Evolutionary conservation across 164 flowering plant species (phyloP), one percentile per base, ranked within the genome.

Genomic region (Vitis cinerea): DNA sequence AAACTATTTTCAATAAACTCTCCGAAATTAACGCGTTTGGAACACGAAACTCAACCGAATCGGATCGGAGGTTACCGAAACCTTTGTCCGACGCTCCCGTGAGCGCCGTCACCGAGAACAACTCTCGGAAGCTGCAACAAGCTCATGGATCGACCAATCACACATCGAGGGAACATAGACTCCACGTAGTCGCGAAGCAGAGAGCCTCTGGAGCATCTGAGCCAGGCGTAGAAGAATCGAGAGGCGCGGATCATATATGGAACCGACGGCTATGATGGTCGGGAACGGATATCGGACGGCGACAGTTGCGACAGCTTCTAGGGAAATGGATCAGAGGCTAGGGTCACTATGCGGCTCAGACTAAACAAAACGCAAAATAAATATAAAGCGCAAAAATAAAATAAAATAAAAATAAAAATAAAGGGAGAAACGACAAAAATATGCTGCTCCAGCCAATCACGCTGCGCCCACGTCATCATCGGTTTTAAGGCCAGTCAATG

Each of bases 201-300:
- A 19, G 10, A 61, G 29, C 47, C 50, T n/a, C 9, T 2, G 15
- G 14, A 13, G 56, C 56, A 53, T 14, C 56, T 14, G 56, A 53
- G 56, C 14, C 3, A 11, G 16, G 5, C n/a, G n/a, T 4, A n/a
- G n/a, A 31, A 9, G 47, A 29, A 8, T 8, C 14, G 63, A 14
- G n/a, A 59, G n/a, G 5, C 3, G 15, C 2, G n/a, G n/a, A n/a
- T 53, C 29, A 9, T 8, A 16, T 10, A 8, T 8, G 29, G 60
- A 59, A 63, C 19, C 30, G 65, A 68, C 51, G 73, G 66, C n/a
- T 55, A 31, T 2, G 73, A 65, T 64, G 47, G 59, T 12, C 44
- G 57, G 56, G 55, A 10, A 12, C 9, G 27, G 37, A 57, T 37
- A 74, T 58, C 77, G 23, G 69, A 70, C 73, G 73, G 63, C 66